Base-by-base conservation (phyloP, 495 filamentous ascomycete species). In the Daldinia childiae region DNA sequence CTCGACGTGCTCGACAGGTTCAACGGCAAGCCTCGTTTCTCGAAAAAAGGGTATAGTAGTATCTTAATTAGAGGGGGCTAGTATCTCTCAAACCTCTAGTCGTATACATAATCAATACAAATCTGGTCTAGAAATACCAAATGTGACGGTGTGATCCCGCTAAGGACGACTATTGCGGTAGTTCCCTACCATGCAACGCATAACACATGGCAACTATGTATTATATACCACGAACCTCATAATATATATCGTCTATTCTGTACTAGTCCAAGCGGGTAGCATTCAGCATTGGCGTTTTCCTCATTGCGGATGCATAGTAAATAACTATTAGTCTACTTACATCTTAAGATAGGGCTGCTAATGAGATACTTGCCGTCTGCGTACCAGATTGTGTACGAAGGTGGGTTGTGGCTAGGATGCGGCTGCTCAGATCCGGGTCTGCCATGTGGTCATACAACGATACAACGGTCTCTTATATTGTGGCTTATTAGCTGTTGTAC, bases 381-480 rank as follows among this genome's bases (percentile, higher is more conserved):
- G 56, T 72, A 72, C 61, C 58, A 34, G 51, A 27, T 54, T 30
- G 26, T 54, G 51, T 54, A 54, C 51, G 26, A 54, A 29, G 55
- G 41, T 39, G 62, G 62, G 17, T 41, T 69, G 71, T 73, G 71
- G 71, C 71, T 69, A 24, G 52, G 69, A 69, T 73, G 71, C 71
- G 66, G 71, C 66, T 69, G 71, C 66, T 69, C 57, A 34, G 57
- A 54, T 58, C 56, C 56, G 51, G 38, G 48, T 26, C 30, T 70
- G 72, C 72, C 72, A 74, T 74, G 72, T 74, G 72, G 72, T 74
- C 63, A 71, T 71, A 74, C 68, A 69, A 66, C 66, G 71, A 66
- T 69, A 74, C 66, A 74, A 71, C 72, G 72, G 72, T 74, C 63
- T 48, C 19, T 61, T 74, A 71, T 74, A 74, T 70, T 71, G 72